Evolutionary conservation across 1,139 yeast genomes (phyloP), one percentile per base, ranked within the genome.

Genomic region (Blastobotrys elegans): DNA sequence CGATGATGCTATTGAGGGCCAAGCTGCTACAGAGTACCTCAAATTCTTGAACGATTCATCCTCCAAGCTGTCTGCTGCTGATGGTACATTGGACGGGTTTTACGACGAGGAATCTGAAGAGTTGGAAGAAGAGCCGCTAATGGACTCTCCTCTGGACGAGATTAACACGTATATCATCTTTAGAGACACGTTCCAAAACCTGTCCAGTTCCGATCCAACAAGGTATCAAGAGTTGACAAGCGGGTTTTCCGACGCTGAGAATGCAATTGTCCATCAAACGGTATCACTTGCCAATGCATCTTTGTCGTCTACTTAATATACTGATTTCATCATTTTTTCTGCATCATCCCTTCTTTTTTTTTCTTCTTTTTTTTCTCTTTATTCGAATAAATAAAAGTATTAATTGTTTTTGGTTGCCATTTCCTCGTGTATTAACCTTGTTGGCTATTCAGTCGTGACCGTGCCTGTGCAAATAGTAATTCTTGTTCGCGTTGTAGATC

Each of bases 401-500:
- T 8, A 26, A 14, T 7, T 24, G 11, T 21, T 14, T 30, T 34
- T 24, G 33, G 33, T 32, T 41, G 33, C 30, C 21, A 17, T 16
- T 14, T 20, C 35, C 7, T 18, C 38, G 39, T 17, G 20, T 17
- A 11, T 34, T 43, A 33, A 14, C 44, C 37, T 27, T 45, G 49
- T 29, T 33, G 55, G 39, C 62, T 63, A 53, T 65, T 61, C 27
- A 66, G 59, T 38, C 65, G 60, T 51, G 88, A 89, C 54, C 97
- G 75, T 27, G 96, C 87, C 62, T 86, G 84, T 58, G 92, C 86
- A 68, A 92, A 90, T 53, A 92, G 72, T 62, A 86, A 95, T 62
- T 92, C 97, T 64, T 92, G 99, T 65, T 92, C 96, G 57, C 80
- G 78, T 61, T 92, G 75, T 51, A 92, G 72, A 64, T 92, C 98